These are phyloP conservation scores for Tuber aestivum DNA, from an alignment of 495 filamentous ascomycete genomes.

Conservation along the genomic window DNA sequence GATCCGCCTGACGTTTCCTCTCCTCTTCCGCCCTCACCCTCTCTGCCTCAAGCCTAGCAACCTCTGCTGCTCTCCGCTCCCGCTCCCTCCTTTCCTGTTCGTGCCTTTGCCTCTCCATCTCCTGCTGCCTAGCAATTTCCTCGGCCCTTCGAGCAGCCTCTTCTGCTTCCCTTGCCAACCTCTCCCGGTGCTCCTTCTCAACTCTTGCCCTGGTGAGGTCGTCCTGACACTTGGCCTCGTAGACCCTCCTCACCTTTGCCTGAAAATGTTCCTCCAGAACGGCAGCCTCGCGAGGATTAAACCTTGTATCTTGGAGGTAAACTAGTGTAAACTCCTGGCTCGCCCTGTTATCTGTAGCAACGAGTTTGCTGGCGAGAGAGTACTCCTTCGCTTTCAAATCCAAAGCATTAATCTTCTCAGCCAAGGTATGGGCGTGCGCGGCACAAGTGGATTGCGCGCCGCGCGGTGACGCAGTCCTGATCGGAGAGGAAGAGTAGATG, in stretches of 20 bases:
- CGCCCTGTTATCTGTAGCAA: slow-evolving; percentile 18
- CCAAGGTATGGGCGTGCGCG: slow-evolving; percentile 23
- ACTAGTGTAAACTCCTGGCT: slow-evolving; percentile 34
- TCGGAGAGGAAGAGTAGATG: slow-evolving; percentile 18
- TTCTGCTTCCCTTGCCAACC: slow-evolving; percentile 20
- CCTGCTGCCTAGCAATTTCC: slow-evolving; percentile 30
- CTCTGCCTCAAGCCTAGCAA: slow-evolving; percentile 29
- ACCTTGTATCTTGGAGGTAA: slow-evolving; percentile 38
- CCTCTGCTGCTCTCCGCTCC: slow-evolving; percentile 24
- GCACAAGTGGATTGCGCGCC: slow-evolving; percentile 25
- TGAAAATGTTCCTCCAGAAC: slow-evolving; percentile 35
- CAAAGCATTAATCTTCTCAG: slow-evolving; percentile 28
- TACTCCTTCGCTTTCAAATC: slow-evolving; percentile 40
- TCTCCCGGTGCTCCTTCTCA: slow-evolving; percentile 29
- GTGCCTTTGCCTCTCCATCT: slow-evolving; percentile 24
- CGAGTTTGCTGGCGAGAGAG: slow-evolving; percentile 35
- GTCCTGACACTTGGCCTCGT: slow-evolving; percentile 29
- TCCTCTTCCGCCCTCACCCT: slow-evolving; percentile 30
- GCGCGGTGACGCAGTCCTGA: slow-evolving; percentile 13
- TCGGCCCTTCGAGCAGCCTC: slow-evolving; percentile 33
- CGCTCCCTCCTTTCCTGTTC: slow-evolving; percentile 35
- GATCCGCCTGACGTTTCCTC: slow-evolving; percentile 24
- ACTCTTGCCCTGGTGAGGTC: slow-evolving; percentile 22
- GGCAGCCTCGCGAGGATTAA: slow-evolving; percentile 36
- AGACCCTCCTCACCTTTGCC: slow-evolving; percentile 31